phyloP scores from a whole-genome alignment of 73 alveolate species.

The Tetrahymena borealis region DNA sequence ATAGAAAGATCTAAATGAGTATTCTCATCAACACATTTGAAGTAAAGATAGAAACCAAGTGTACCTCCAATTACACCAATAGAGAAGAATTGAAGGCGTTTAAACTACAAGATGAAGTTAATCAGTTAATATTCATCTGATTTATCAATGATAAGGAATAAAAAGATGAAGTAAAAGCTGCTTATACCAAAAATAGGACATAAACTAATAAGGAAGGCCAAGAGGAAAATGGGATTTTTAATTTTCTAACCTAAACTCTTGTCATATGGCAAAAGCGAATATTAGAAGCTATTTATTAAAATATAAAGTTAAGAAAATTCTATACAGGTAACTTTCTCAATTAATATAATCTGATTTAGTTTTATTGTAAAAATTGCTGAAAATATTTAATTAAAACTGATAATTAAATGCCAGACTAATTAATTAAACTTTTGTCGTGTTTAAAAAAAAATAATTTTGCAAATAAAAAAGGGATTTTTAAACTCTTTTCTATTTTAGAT shows the following conservation, averaged over 20 bases:
- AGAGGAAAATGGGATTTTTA: background rate
- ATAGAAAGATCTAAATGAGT: background rate
- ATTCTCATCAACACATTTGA: background rate
- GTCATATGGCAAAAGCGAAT: background rate
- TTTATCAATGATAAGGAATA: background rate
- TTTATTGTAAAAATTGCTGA: too few relatives aligned
- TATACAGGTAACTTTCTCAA: too few relatives aligned
- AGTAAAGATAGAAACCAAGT: background rate
- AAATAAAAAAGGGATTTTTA: too few relatives aligned
- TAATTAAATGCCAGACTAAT: too few relatives aligned
- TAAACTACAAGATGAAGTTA: conserved; percentile 6
- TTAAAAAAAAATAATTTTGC: too few relatives aligned
- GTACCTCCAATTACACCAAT: conserved; percentile 7
- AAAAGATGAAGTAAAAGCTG: background rate
- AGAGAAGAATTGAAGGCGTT: background rate
- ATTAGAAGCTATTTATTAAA: background rate
- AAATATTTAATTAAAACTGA: too few relatives aligned
- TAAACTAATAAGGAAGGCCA: background rate
- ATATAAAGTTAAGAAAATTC: too few relatives aligned
- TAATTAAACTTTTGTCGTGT: too few relatives aligned
- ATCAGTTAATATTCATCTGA: conserved; percentile 6
- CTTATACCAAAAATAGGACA: conserved; percentile 5
- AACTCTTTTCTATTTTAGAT: too few relatives aligned
- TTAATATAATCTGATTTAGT: too few relatives aligned
- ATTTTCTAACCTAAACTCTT: background rate